Evolutionary conservation across 1,284 basidiomycete genomes (phyloP).

Genomic region (Cutaneotrichosporon mucoides): DNA sequence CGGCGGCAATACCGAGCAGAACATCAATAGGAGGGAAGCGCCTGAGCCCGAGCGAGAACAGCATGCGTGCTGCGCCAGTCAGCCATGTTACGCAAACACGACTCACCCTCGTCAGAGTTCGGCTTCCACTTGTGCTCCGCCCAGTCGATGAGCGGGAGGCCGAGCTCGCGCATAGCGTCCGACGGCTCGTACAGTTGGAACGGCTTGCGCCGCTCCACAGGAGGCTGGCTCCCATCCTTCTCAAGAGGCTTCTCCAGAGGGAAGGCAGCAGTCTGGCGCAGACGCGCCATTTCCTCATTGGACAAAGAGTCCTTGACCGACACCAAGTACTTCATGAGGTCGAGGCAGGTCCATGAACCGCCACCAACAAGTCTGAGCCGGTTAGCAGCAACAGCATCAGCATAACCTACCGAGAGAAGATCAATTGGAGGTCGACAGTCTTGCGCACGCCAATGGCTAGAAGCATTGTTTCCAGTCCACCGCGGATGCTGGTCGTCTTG

Average conservation of each 20-base stretch:
- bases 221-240: conserved; percentile 40
- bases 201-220: conserved; percentile 56
- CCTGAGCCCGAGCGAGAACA: conserved; percentile 73
- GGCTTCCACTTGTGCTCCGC: conserved; percentile 72
- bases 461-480: conserved; percentile 71
- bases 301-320: conserved; percentile 71
- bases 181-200: conserved; percentile 78
- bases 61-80: conserved; percentile 64
- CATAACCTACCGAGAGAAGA: conserved; percentile 67
- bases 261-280: conserved; percentile 78
- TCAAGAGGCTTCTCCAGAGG: conserved; percentile 56
- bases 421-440: conserved; percentile 83
- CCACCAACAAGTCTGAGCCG: conserved; percentile 53
- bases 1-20: conserved; percentile 65
- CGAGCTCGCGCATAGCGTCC: conserved; percentile 66
- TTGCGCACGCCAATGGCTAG: conserved; percentile 76
- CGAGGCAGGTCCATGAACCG: conserved; percentile 45
- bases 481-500: conserved; percentile 64
- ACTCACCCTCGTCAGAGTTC: conserved; percentile 75
- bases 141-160: conserved; percentile 85
- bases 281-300: conserved; percentile 63
- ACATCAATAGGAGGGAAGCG: conserved; percentile 66
- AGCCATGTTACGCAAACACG: not conserved
- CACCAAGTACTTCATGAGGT: conserved; percentile 81
- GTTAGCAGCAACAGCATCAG: not conserved